phyloP scores from a whole-genome alignment of 75 land plant species.

The Pinus albicaulis region DNA sequence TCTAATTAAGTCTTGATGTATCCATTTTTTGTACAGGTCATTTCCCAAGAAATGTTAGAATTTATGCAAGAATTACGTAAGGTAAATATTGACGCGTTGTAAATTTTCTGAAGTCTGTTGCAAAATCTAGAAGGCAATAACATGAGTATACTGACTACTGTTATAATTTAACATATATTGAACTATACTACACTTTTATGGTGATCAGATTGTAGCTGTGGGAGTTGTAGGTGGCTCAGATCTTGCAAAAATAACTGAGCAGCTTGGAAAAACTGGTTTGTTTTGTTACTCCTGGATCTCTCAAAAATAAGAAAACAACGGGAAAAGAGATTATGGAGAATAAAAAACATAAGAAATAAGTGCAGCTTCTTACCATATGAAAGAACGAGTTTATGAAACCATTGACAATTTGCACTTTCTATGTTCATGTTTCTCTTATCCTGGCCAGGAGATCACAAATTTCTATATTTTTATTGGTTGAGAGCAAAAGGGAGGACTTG shows the following conservation, averaged over 20 bases:
- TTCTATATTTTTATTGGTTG: background rate
- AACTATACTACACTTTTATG: slow-evolving; percentile 1
- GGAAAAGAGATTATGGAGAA: slow-evolving; percentile 1
- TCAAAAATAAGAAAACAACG: background rate
- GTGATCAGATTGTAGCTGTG: slow-evolving; percentile 70
- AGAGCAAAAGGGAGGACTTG: background rate
- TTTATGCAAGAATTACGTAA: slow-evolving; percentile 76
- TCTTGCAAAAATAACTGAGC: slow-evolving; percentile 85
- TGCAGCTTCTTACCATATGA: slow-evolving; percentile 1
- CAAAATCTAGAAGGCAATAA: background rate
- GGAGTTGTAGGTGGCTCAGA: slow-evolving; percentile 99
- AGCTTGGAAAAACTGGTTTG: slow-evolving; percentile 83
- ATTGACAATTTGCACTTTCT: slow-evolving; percentile 2
- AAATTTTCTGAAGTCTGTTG: background rate
- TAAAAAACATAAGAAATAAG: background rate
- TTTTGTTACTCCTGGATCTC: background rate
- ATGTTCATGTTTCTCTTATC: slow-evolving; percentile 10
- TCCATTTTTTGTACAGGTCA: slow-evolving; percentile 35
- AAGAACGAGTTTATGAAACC: background rate
- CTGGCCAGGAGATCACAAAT: background rate
- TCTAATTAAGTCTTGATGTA: background rate
- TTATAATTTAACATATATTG: background rate
- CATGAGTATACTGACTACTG: background rate
- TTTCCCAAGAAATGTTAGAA: slow-evolving; percentile 68
- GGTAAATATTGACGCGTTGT: slow-evolving; percentile 33